Evolutionary conservation across 2,329 filamentous ascomycete species (phyloP).

Genomic region (Xylaria sp.): DNA sequence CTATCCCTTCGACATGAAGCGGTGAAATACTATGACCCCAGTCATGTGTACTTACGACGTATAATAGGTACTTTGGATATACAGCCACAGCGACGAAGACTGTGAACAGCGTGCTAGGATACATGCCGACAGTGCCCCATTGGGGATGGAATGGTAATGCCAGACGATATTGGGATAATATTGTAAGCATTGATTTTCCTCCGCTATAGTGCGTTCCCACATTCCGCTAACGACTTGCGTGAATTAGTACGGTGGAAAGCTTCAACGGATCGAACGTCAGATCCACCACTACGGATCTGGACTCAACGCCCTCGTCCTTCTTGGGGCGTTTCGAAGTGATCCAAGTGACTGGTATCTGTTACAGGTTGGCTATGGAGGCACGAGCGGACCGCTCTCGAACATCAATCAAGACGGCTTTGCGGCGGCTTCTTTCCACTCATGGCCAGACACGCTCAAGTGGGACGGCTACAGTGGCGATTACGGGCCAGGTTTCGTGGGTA

Average conservation of each 20-base stretch:
- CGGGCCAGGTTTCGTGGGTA: constrained; percentile 64
- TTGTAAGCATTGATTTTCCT: constrained; percentile 40
- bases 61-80: constrained; percentile 60
- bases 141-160: constrained; percentile 74
- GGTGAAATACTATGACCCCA: neutral
- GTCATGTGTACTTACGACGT: constrained; percentile 2
- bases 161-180: constrained; percentile 69
- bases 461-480: constrained; percentile 69
- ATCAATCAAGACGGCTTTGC: constrained; percentile 66
- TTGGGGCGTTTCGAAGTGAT: constrained; percentile 61
- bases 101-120: constrained; percentile 65
- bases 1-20: neutral
- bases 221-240: constrained; percentile 11
- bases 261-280: constrained; percentile 58
- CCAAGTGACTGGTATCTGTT: constrained; percentile 62
- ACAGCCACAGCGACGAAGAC: constrained; percentile 59
- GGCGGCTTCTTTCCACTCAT: constrained; percentile 67
- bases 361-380: constrained; percentile 65
- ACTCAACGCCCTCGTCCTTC: constrained; percentile 66
- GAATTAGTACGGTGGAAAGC: constrained; percentile 54
- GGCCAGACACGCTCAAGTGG: constrained; percentile 65
- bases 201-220: neutral
- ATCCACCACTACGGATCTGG: constrained; percentile 71
- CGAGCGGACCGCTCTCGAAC: constrained; percentile 63
- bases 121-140: constrained; percentile 67